Evolutionary conservation across 1,284 basidiomycete genomes (phyloP).

Genomic region (Papiliotrema flavescens): DNA sequence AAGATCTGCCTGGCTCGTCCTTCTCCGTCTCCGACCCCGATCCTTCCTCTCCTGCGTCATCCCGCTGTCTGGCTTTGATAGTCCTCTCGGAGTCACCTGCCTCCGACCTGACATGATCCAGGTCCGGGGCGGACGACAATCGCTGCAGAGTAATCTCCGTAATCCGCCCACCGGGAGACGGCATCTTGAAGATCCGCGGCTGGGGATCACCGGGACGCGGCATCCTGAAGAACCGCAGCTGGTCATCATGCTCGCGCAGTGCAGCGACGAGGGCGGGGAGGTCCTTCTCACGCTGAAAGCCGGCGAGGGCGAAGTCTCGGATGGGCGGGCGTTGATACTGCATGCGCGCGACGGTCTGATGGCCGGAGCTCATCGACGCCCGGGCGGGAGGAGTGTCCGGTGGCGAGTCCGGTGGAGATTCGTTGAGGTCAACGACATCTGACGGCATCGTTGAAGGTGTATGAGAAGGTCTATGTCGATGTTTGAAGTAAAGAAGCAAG

Average conservation of each 20-base stretch:
- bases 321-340: neutral
- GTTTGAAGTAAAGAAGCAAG: no score
- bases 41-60: neutral
- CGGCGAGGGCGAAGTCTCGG: neutral
- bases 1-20: neutral
- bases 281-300: neutral
- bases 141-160: no score
- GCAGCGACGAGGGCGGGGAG: neutral
- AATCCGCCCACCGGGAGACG: neutral
- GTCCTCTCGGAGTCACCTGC: neutral
- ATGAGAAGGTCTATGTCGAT: no score
- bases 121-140: neutral
- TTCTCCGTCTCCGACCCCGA: neutral
- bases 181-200: neutral
- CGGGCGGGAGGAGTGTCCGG: neutral
- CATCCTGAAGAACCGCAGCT: neutral
- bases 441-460: no score
- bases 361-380: neutral
- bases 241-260: neutral
- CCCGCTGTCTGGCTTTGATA: neutral
- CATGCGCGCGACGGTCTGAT: neutral
- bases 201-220: neutral
- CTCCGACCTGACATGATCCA: neutral
- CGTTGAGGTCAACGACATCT: neutral
- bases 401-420: neutral